Base-by-base conservation (phyloP, 2,329 filamentous ascomycete genomes). In the Penicillium occitanis region DNA sequence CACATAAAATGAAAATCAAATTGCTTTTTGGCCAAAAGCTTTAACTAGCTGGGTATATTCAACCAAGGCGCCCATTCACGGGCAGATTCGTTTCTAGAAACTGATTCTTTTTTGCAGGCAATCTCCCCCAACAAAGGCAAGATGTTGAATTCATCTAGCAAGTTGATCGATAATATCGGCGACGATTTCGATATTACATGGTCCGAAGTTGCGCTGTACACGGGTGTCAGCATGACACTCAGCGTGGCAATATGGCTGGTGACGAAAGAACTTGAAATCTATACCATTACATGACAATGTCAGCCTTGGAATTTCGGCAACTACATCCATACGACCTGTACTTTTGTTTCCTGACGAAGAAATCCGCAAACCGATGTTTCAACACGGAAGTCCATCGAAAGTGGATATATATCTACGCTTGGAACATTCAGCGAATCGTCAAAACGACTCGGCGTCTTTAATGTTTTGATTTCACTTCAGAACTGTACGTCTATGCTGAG, bases 141-240 rank as follows among this genome's bases (percentile, higher is more conserved):
- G 22, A 50, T 50, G 46, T 28, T 50, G 19, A 50, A 28, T 50
- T 50, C 46, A 50, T 50, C 46, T 28, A 50, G 22, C 19, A 25
- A 50, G 22, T 28, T 50, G 11, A 50, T 50, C 5, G 46, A 50
- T 7, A 50, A 13, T 28, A 17, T 50, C 46, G 46, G 11, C 2
- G 22, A 50, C 13, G 46, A 50, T 28, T 2, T 3, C 22, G 46
- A 57, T 3, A 35, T 57, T 33, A 35, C 51, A 19, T 57, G 51
- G 51, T 22, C 51, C 7, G 51, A 57, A 35, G 51, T 57, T 22
- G 51, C 51, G 11, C 8, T 57, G 51, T 57, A 57, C 33, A 57
- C 28, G 17, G 51, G 51, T 11, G 51, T 57, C 30, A 57, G 51
- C 28, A 57, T 57, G 51, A 35, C 30, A n/a, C 51, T 57, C 17